Percentiles rank a stretch among this genome's conserved stretches.
Conservation (phyloP, 768 basidiomycete genomes). For the Tylopilus sp. region DNA sequence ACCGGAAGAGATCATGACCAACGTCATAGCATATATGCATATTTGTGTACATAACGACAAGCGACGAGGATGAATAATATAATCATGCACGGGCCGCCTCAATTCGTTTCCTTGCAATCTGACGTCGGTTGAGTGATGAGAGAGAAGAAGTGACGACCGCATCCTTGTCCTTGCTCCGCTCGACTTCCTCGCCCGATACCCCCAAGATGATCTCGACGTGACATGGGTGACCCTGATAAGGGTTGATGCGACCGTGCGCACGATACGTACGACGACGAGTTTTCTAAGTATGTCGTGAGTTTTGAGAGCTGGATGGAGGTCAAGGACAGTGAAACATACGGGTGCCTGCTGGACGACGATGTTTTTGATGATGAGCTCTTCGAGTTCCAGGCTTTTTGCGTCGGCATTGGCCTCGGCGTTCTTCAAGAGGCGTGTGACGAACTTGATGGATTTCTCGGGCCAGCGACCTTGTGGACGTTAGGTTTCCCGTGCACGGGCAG, state of each 20-base stretch:
- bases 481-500: background rate
- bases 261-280: conserved; percentile 99
- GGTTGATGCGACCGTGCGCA: conserved; percentile 96
- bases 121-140: conserved; percentile 76
- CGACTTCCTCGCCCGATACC: conserved; percentile 76
- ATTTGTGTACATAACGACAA: conserved; percentile 28
- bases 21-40: conserved; percentile 30
- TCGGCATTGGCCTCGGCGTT: conserved; percentile 99
- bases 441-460: conserved; percentile 98
- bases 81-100: conserved; percentile 69
- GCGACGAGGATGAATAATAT: conserved; percentile 16
- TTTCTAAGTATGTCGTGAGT: conserved; percentile 54
- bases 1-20: background rate
- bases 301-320: background rate
- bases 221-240: conserved; percentile 97
- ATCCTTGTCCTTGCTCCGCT: conserved; percentile 87
- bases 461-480: conserved; percentile 77
- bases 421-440: conserved; percentile 92
- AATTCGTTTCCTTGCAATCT: conserved; percentile 83
- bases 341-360: conserved; percentile 99
- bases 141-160: conserved; percentile 46
- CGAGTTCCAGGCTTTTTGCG: conserved; percentile 91
- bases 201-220: conserved; percentile 94
- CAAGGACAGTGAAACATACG: conserved; percentile 45
- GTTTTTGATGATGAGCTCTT: conserved; percentile 92